Conservation (phyloP, 805 yeast species). For the Hyphopichia homilentoma region DNA sequence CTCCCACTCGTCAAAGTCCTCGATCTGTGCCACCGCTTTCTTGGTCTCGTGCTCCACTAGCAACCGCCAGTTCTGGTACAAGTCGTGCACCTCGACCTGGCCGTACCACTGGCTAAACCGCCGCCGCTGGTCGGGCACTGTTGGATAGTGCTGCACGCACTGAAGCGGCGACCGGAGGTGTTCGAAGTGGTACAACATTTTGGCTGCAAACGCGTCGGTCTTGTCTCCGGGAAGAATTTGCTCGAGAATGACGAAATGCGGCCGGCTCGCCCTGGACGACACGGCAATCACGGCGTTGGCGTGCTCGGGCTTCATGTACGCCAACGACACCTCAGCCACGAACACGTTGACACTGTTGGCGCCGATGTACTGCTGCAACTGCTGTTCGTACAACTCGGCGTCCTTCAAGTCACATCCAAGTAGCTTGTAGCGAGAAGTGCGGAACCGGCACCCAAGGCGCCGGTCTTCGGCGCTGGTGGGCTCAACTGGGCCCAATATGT, state of each 20-base stretch:
- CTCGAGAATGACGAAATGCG: conserved; percentile 66
- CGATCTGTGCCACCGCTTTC: conserved; percentile 44
- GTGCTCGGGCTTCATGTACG: conserved; percentile 66
- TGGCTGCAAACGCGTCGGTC: conserved; percentile 64
- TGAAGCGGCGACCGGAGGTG: conserved; percentile 65
- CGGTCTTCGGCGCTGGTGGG: no score
- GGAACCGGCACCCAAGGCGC: no score
- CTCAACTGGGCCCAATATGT: conserved; percentile 38
- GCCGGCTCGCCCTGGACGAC: conserved; percentile 42
- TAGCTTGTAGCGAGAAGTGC: conserved; percentile 47
- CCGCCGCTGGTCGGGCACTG: conserved; percentile 41
- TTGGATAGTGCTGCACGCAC: conserved; percentile 58
- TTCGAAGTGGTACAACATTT: conserved; percentile 70
- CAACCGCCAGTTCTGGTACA: conserved; percentile 56
- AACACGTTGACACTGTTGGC: conserved; percentile 47
- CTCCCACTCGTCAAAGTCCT: conserved; percentile 81
- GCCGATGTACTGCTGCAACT: conserved; percentile 20
- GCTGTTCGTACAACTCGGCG: conserved; percentile 29
- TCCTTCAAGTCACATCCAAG: conserved; percentile 68
- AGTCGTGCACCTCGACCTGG: conserved; percentile 47
- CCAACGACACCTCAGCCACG: conserved; percentile 79
- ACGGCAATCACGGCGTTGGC: conserved; percentile 60
- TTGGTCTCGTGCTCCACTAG: conserved; percentile 38
- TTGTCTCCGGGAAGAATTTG: conserved; percentile 66
- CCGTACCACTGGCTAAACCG: conserved; percentile 52